Evolutionary conservation across 257 asterid species (phyloP).

Genomic region (Lithospermum erythrorhizon): DNA sequence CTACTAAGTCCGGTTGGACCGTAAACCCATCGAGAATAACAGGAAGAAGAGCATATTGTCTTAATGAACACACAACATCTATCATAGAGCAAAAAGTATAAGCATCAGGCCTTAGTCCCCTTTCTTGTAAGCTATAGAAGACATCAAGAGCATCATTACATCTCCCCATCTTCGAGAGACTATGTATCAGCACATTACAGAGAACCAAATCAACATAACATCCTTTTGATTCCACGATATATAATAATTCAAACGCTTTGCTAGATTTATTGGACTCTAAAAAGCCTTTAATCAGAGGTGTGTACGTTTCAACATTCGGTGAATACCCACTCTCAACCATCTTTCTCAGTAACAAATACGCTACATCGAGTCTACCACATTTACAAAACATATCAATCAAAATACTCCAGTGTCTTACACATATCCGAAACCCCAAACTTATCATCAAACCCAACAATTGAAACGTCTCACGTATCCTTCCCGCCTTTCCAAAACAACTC

Average conservation of each 20-base stretch:
- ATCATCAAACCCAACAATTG: conserved; percentile 55
- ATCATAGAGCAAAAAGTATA: conserved; percentile 58
- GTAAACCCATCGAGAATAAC: conserved; percentile 45
- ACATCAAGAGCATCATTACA: conserved; percentile 49
- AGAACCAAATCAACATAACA: conserved; percentile 61
- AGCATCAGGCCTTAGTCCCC: conserved; percentile 48
- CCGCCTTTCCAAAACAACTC: conserved; percentile 45
- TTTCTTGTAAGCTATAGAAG: conserved; percentile 41
- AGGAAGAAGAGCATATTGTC: conserved; percentile 51
- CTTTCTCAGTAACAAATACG: conserved; percentile 38
- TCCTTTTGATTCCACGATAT: conserved; percentile 36
- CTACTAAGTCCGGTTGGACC: conserved; percentile 60
- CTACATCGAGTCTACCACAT: conserved; percentile 43
- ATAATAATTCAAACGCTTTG: conserved; percentile 48
- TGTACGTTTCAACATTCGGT: conserved; percentile 57
- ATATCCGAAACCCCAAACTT: conserved; percentile 42
- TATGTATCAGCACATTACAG: conserved; percentile 58
- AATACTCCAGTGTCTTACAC: conserved; percentile 50
- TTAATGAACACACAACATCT: conserved; percentile 41
- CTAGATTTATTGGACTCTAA: conserved; percentile 36
- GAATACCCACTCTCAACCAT: conserved; percentile 51
- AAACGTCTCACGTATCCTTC: conserved; percentile 37
- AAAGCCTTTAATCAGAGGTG: conserved; percentile 56
- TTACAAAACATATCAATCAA: conserved; percentile 43
- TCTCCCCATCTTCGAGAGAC: conserved; percentile 62